Conservation (phyloP, 106 monocot species). For the Amphibolis antarctica region DNA sequence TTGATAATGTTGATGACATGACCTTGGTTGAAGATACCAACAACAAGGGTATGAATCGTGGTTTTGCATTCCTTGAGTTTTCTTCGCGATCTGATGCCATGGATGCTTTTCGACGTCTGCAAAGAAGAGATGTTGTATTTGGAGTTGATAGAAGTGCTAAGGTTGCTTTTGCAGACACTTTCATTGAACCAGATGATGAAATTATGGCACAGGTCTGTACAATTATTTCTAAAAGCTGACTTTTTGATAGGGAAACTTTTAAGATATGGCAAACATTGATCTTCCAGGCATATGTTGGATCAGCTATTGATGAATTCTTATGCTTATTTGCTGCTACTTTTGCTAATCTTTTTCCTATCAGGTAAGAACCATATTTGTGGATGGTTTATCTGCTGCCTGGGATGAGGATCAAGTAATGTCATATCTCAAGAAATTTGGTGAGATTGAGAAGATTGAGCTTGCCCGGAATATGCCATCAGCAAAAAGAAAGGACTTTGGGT, state of each 20-base stretch:
- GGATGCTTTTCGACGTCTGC: slow-evolving; percentile 60
- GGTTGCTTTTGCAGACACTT: slow-evolving; percentile 91
- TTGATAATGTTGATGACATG: slow-evolving; percentile 72
- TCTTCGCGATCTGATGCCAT: slow-evolving; percentile 72
- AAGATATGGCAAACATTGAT: neutral
- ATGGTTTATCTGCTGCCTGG: slow-evolving; percentile 81
- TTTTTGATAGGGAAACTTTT: neutral
- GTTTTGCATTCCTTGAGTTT: slow-evolving; percentile 95
- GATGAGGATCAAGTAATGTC: slow-evolving; percentile 79
- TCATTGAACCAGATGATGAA: slow-evolving; percentile 84
- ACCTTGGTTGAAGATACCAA: slow-evolving; percentile 64
- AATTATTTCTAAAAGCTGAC: slow-evolving; percentile 11
- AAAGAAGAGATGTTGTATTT: slow-evolving; percentile 69
- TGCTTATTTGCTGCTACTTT: neutral
- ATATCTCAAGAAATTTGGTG: slow-evolving; percentile 73
- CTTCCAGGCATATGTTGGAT: too few species aligned
- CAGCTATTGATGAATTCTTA: neutral
- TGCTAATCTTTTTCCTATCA: neutral
- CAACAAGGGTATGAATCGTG: slow-evolving; percentile 76
- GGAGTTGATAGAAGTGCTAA: slow-evolving; percentile 75
- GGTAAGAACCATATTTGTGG: slow-evolving; percentile 26
- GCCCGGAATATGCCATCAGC: slow-evolving; percentile 94
- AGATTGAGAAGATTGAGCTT: slow-evolving; percentile 81
- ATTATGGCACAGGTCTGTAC: slow-evolving; percentile 82
- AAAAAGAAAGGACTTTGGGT: slow-evolving; percentile 92